Evolutionary conservation across 1,284 basidiomycete genomes (phyloP), one percentile per base, ranked within the genome.

Genomic region (Volvariella volvacea): DNA sequence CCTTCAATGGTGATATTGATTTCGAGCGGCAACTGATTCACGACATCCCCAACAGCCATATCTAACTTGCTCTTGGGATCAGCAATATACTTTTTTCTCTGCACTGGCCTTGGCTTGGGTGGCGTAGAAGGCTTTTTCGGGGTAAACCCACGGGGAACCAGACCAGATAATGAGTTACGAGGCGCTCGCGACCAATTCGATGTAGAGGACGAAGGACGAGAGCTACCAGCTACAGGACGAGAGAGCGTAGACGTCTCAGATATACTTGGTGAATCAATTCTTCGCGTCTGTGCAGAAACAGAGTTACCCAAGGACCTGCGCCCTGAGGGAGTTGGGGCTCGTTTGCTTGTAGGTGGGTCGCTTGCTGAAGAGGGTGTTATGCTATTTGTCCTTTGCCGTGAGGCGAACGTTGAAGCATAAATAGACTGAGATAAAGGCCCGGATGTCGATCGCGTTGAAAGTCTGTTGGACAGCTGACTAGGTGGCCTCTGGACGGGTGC

Each of bases 41-140:
- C 79, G 39, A 97, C 87, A 52, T 88, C 80, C 4, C 89, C 91
- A 36, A 98, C 88, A 2, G 92, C 93, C 19, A 94, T 78, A 59
- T 98, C 94, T 1, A 98, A 75, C 56, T 88, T 89, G 65, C 80
- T 92, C 63, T 88, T 83, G 9, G 89, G 87, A 61, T 95, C 82
- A 2, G 93, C 76, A 37, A 90, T 68, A 54, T 96, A 97, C 6
- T 76, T 71, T 58, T 81, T 87, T 55, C 78, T 73, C 1, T 64
- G 58, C 3, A 59, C 53, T 20, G 61, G 54, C 12, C 55, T 49
- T 2, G 46, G 47, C n/a, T 48, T 31, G 10, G 60, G 53, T 19
- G 62, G 54, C 9, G 55, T 50, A 8, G 48, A 48, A 22, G 48
- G 32, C 48, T 63, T 72, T 42, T 15, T 1, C n/a, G 37, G 42